phyloP scores from a whole-genome alignment of 1,139 yeast species.

The Spencermartinsiella ligniputridi region DNA sequence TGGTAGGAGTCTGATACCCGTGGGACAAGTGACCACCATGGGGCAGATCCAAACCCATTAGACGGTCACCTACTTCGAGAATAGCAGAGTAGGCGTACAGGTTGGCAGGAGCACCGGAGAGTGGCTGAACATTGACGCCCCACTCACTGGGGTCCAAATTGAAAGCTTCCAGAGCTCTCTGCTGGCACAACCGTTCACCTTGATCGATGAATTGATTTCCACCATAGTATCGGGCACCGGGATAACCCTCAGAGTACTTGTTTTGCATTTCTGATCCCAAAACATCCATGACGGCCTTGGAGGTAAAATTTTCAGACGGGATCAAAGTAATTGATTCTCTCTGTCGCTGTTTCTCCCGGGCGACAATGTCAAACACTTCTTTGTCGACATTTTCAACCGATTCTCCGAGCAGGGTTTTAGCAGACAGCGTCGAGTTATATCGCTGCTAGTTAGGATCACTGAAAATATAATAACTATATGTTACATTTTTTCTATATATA shows the following conservation, averaged over 20 bases:
- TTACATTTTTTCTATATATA: too few relatives aligned
- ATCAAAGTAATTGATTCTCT: slow-evolving; percentile 89
- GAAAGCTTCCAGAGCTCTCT: slow-evolving; percentile 89
- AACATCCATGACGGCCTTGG: slow-evolving; percentile 93
- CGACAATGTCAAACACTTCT: slow-evolving; percentile 53
- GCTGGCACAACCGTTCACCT: slow-evolving; percentile 86
- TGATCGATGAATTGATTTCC: slow-evolving; percentile 95
- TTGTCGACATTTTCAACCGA: slow-evolving; percentile 33
- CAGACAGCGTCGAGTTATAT: slow-evolving; percentile 1
- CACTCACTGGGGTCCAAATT: slow-evolving; percentile 73
- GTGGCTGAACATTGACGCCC: slow-evolving; percentile 97
- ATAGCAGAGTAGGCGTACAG: slow-evolving; percentile 93
- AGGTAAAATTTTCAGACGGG: slow-evolving; percentile 96
- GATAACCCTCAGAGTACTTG: slow-evolving; percentile 98
- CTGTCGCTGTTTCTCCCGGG: slow-evolving; percentile 89
- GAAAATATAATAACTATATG: too few relatives aligned
- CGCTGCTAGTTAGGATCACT: too few relatives aligned
- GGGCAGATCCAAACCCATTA: slow-evolving; percentile 96
- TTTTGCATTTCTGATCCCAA: slow-evolving; percentile 97
- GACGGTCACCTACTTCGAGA: slow-evolving; percentile 89
- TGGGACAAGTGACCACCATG: slow-evolving; percentile 98
- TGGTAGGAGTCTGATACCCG: slow-evolving; percentile 94
- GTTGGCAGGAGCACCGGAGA: slow-evolving; percentile 97
- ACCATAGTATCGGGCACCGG: slow-evolving; percentile 96
- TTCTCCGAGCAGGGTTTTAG: slow-evolving; percentile 20